Conservation (phyloP, 352 stramenopile species). For the Pythium phragmiticola region DNA sequence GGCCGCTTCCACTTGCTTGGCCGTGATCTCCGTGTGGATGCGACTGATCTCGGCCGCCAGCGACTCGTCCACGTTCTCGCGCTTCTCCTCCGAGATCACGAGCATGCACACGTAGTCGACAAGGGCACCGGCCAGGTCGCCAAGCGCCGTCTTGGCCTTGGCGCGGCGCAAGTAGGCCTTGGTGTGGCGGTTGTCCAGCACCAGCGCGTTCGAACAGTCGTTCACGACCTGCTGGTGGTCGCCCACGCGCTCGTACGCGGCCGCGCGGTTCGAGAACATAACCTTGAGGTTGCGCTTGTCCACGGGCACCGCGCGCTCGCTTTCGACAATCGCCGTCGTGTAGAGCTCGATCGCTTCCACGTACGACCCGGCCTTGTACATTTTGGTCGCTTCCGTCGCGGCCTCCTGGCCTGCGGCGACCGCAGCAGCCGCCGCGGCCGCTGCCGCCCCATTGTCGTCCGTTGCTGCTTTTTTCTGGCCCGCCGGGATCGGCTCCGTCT, state of each 20-base stretch:
- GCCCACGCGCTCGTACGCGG: constrained; percentile 69
- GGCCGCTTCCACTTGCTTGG: constrained; percentile 58
- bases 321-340: constrained; percentile 57
- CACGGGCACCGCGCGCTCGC: constrained; percentile 50
- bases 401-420: constrained; percentile 57
- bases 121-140: constrained; percentile 56
- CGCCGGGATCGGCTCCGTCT: constrained; percentile 22
- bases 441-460: constrained; percentile 5
- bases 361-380: constrained; percentile 76
- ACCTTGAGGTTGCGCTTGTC: constrained; percentile 81
- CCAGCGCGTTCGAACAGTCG: constrained; percentile 60
- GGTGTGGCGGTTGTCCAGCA: constrained; percentile 66
- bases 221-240: constrained; percentile 58
- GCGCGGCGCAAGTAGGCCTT: constrained; percentile 81
- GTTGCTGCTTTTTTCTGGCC: constrained; percentile 32
- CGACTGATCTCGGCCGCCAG: constrained; percentile 71
- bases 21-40: constrained; percentile 72
- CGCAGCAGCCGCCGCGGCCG: constrained; percentile 17
- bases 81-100: constrained; percentile 76
- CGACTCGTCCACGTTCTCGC: constrained; percentile 69
- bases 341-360: constrained; percentile 72
- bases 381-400: constrained; percentile 68
- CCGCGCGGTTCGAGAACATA: constrained; percentile 83
- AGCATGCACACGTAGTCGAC: constrained; percentile 81
- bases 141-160: constrained; percentile 53